Base-by-base conservation (phyloP, 352 stramenopile genomes). In the Thraustotheca clavata region DNA sequence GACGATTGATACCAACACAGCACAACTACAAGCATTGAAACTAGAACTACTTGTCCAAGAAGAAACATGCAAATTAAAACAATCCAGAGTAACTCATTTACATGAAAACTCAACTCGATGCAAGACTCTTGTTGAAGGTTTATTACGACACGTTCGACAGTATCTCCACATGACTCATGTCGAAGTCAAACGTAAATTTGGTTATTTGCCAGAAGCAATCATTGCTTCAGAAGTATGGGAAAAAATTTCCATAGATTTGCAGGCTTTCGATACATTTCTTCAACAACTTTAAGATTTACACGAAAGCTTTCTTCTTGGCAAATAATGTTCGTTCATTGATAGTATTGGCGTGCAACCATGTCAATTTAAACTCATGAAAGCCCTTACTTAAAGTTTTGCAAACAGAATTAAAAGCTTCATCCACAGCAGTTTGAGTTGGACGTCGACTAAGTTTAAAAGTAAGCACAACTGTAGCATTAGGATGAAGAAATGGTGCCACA, bases 121-220 rank as follows among this genome's bases (percentile, higher is more conserved):
- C 36, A 65, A 65, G 31, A 18, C n/a, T 5, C 29, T 65, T 18
- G 24, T 89, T 38, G 75, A 79, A 27, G 66, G 80, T 20, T 68
- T 89, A 16, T 70, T 77, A 40, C 72, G 69, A 2, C 78, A 89
- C 49, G 72, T 89, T 38, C 79, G 76, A 24, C 79, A 89, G 60
- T 89, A 88, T 36, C 61, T 89, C 62, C 74, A 79, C 27, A 66
- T 88, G 39, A 78, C 88, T 49, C 77, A 80, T 8, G 60, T 67
- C n/a, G 80, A 89, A 67, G 88, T 88, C 69, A 85, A 86, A 62
- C 77, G 77, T 47, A 89, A 89, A 54, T 91, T 89, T 48, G 80
- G 80, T 12, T 88, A 89, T 62, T 61, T 89, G n/a, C 83, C 80
- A 6, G 80, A 89, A n/a, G 72, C 80, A 14, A 89, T 91, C 54